Evolutionary conservation across 306 rosid genomes (phyloP).

Genomic region (Vigna hirtella): DNA sequence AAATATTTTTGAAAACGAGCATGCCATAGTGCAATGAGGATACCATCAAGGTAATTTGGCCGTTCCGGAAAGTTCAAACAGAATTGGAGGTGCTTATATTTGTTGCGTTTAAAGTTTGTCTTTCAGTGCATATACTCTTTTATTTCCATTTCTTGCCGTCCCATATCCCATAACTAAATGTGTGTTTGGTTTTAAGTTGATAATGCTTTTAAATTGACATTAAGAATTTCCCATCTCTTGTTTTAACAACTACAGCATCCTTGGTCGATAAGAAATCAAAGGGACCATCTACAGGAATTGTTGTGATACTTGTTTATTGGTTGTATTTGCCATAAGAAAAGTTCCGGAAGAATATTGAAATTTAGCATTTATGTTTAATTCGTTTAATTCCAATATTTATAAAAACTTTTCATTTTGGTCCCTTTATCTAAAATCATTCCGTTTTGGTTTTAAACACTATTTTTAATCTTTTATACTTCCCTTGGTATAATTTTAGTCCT

Average conservation of each 20-base stretch:
- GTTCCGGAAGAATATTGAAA: not conserved
- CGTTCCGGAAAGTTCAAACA: conserved; percentile 8
- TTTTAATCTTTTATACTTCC: not conserved
- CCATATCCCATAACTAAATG: not conserved
- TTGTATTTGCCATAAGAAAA: conserved; percentile 4
- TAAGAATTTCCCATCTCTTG: not conserved
- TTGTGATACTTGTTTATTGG: not conserved
- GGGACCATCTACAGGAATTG: not conserved
- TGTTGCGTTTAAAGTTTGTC: conserved; percentile 10
- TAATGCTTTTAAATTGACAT: not conserved
- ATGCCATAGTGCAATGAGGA: conserved; percentile 8
- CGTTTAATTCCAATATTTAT: not conserved
- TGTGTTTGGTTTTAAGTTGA: not conserved
- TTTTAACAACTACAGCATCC: not conserved
- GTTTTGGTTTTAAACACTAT: too few species aligned
- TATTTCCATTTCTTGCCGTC: conserved; percentile 4
- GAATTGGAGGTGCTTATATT: conserved; percentile 11
- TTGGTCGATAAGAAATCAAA: conserved; percentile 9
- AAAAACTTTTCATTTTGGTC: too few species aligned
- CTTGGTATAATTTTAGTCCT: not conserved
- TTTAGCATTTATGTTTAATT: not conserved
- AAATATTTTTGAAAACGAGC: not conserved
- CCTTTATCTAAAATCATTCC: too few species aligned
- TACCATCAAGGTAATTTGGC: conserved; percentile 6
- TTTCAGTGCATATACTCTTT: not conserved